Evolutionary conservation across 257 asterid species (phyloP), one percentile per base, ranked within the genome.

Genomic region (Solanum virginianum): DNA sequence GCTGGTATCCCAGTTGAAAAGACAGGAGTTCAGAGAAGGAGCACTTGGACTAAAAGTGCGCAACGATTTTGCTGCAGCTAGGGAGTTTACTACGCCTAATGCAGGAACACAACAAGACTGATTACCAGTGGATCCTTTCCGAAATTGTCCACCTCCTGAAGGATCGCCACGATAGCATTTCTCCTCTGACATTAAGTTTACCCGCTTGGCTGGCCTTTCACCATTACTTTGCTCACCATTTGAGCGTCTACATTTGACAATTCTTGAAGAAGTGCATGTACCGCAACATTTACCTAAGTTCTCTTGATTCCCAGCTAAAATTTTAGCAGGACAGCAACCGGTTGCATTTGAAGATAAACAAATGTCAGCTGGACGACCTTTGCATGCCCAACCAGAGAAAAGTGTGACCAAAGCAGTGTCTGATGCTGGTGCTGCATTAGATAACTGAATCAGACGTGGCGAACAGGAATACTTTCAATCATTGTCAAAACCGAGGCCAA

Each of bases 321-420:
- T 84, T 85, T 92, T 91, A 56, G 90, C 91, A 88, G 94, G 91
- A 85, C 95, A 93, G 86, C 93, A 89, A 66, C 97, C 95, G 82
- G 82, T 80, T 85, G 90, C 91, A 85, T 90, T 84, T 79, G 92
- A 91, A 86, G 95, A 91, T 86, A 96, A 91, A 85, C 98, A 96
- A 81, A 88, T 87, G 80, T 91, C 93, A 47, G 86, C 88, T 86
- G 93, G 93, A 83, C 87, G 89, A 81, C 99, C 99, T 90, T 96
- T 95, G 90, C 99, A 96, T 74, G 98, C 98, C 99, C 99, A 96
- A 80, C 99, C 99, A 88, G 98, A 89, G 90, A 95, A 96, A 75
- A 96, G 91, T 15, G 99, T 96, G 55, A 96, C 95, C 87, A 96
- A 87, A 86, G 98, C 98, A 80, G 90, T 87, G 87, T 96, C 99